Evolutionary conservation across 345 rosid genomes (phyloP), one percentile per base, ranked within the genome.

Genomic region (Reutealis trisperma): DNA sequence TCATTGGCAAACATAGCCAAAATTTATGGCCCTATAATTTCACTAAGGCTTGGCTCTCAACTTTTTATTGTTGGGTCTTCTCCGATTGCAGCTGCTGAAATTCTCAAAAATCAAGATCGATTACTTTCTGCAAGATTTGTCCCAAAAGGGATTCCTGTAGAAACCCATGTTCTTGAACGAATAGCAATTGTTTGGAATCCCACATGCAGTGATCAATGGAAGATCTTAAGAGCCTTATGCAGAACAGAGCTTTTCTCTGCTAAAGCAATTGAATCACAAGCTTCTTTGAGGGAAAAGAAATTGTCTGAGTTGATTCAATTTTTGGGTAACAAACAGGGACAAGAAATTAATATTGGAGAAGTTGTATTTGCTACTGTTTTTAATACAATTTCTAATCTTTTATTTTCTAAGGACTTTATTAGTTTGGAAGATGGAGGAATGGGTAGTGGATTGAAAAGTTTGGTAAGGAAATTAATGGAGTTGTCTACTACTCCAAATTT

Each of bases 311-410:
- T 27, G 30, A 27, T 27, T 27, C 30, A 27, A 27, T 27, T 57
- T 45, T 42, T 78, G 32, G n/a, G 47, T 19, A 44, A 24, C 55
- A 63, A 32, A 44, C 30, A 71, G 24, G 71, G 80, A 11, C 12
- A 52, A 55, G 72, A 37, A 18, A 55, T 71, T 25, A 21, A 34
- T 1, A 25, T 78, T 51, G 75, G 63, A 5, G 66, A 78, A 27
- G 30, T 64, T 7, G 80, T 71, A 57, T 70, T 72, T 52, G 42
- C 41, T 10, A 49, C 72, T 9, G 45, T 71, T 19, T 78, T 52
- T 52, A 71, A 78, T 37, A 63, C 37, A 0, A 0, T 77, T 19
- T 59, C 57, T 9, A 65, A 44, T 21, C 78, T 67, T 44, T 24
- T 67, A 13, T 55, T 75, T 44, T 75, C 73, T 0, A 67, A 58